These are phyloP conservation scores for Metschnikowia dekortorum DNA, from an alignment of 805 yeast genomes.

Conservation along the genomic window DNA sequence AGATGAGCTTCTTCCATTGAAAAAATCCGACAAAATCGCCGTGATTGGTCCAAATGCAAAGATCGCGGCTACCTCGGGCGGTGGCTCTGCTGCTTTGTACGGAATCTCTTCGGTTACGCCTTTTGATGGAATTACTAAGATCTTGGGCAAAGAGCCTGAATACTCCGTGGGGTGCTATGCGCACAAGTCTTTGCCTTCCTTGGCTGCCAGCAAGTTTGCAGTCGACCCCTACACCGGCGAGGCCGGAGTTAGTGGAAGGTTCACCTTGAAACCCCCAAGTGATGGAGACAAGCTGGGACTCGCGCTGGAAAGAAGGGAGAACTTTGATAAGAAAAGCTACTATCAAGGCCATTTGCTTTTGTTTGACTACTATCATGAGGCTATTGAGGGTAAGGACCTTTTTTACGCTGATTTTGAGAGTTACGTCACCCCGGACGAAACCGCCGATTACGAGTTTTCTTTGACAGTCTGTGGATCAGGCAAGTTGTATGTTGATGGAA, in stretches of 20 bases:
- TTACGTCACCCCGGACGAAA: conserved; percentile 20
- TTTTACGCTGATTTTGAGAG: conserved; percentile 20
- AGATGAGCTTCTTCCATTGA: conserved; percentile 42
- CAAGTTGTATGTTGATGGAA: conserved; percentile 13
- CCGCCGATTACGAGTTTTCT: conserved; percentile 14
- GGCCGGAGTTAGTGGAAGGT: conserved; percentile 23
- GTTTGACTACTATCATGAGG: conserved; percentile 15
- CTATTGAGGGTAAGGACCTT: conserved; percentile 5
- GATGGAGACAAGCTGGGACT: conserved; percentile 6
- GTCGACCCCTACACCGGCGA: conserved; percentile 21
- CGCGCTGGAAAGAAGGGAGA: conserved; percentile 13
- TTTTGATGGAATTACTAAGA: conserved; percentile 39
- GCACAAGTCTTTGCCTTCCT: conserved; percentile 29
- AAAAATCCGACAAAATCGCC: conserved; percentile 37
- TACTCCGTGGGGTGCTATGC: conserved; percentile 34
- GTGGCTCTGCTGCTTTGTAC: conserved; percentile 55
- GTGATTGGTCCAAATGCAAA: conserved; percentile 61
- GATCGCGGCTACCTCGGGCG: conserved; percentile 49
- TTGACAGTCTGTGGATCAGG: conserved; percentile 13
- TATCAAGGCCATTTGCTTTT: conserved; percentile 13
- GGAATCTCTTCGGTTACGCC: conserved; percentile 49
- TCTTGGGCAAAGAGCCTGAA: conserved; percentile 22
- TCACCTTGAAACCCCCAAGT: conserved; percentile 22
- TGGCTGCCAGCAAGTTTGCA: conserved; percentile 18
- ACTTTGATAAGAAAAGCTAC: conserved; percentile 24